Evolutionary conservation across 2,329 filamentous ascomycete genomes (phyloP), one percentile per base, ranked within the genome.

Genomic region (Apiospora arundinis): DNA sequence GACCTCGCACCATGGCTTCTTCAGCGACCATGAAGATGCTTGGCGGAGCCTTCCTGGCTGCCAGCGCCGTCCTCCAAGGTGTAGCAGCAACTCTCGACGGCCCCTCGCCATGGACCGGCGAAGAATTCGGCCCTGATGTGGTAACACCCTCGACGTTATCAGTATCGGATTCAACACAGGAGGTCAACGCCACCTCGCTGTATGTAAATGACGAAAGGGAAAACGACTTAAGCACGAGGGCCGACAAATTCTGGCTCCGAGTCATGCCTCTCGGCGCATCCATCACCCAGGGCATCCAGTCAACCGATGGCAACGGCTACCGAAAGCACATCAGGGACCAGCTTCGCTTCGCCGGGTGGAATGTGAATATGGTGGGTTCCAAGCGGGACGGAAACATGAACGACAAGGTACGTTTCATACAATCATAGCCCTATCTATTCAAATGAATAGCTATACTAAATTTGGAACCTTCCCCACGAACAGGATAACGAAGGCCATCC

Each of bases 181-280:
- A 25, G n/a, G 5, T 46, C 40, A 67, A 67, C 44, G 2, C 5
- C n/a, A 67, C 40, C 25, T 32, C 44, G 2, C 42, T 8, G 14
- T 25, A 45, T 16, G 9, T 18, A 5, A 32, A 25, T 40, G 65
- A 46, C 40, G 40, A 45, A n/a, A 16, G 23, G 25, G 25, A 21
- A 23, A 37, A 46, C 65, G 65, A 67, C 42, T 40, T 67, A 8
- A 28, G 12, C n/a, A 21, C 40, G 5, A 25, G 65, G 42, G 67
- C 67, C n/a, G 67, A 23, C n/a, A 49, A 69, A 11, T 69, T 69
- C 46, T 69, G 28, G 28, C 45, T 69, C 46, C n/a, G 67, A 21
- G 46, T 49, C 21, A 69, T 75, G 66, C 74, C 74, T 16, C 73
- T 76, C 1, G 74, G 74, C 8, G 74, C 72, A 16, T 75, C 74